These are phyloP conservation scores for Schizophyllum commune DNA, from an alignment of 1,284 basidiomycete species.

Conservation along the genomic window DNA sequence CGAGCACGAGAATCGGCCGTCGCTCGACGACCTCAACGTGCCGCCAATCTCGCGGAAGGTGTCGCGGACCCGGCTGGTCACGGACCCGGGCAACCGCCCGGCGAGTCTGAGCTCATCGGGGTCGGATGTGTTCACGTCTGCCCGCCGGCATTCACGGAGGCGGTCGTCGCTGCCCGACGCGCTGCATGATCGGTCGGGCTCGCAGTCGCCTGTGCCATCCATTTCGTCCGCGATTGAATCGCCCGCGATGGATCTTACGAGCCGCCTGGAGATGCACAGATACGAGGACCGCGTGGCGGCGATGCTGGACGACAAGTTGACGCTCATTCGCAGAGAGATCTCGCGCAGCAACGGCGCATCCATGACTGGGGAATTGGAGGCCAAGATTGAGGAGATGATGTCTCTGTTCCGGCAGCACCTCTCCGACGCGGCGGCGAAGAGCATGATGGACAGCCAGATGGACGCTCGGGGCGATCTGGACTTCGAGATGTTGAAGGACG, in stretches of 20 bases:
- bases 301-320: conserved; percentile 61
- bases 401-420: conserved; percentile 60
- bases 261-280: conserved; percentile 49
- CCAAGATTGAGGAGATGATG: conserved; percentile 58
- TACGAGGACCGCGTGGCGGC: conserved; percentile 51
- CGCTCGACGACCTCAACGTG: conserved; percentile 66
- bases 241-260: conserved; percentile 45
- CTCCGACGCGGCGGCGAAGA: conserved; percentile 48
- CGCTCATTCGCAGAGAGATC: conserved; percentile 38
- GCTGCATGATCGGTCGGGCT: conserved; percentile 25
- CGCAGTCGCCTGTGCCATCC: not conserved
- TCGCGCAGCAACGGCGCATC: conserved; percentile 19
- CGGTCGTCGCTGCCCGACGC: conserved; percentile 57
- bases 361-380: conserved; percentile 41
- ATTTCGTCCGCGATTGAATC: conserved; percentile 12
- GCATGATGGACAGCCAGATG: conserved; percentile 46
- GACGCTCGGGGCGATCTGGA: conserved; percentile 72
- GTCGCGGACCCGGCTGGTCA: conserved; percentile 43
- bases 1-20: conserved; percentile 57
- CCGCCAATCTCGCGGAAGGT: conserved; percentile 57
- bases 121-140: conserved; percentile 46
- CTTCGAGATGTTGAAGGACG: conserved; percentile 64
- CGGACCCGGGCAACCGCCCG: conserved; percentile 41
- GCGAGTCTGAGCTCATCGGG: conserved; percentile 13
- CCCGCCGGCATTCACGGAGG: conserved; percentile 31